phyloP scores from a whole-genome alignment of 1,139 yeast genomes.

The Hansenula lynferdii region DNA sequence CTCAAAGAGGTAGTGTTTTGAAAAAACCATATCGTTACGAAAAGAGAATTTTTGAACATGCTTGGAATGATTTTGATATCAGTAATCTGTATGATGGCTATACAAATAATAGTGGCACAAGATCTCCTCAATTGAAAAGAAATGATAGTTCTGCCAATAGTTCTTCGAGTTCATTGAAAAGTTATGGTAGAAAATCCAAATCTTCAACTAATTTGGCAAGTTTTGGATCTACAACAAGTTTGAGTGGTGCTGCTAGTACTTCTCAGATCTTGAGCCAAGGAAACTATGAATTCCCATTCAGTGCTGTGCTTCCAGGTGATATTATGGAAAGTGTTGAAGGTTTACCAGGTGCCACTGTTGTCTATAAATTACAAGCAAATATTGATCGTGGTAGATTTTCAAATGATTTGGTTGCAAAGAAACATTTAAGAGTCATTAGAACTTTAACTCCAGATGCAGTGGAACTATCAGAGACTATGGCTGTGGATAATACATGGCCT shows the following conservation, averaged over 20 bases:
- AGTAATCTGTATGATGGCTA: slow-evolving; percentile 26
- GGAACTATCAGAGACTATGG: slow-evolving; percentile 86
- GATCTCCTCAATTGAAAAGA: slow-evolving; percentile 6
- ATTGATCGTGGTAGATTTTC: slow-evolving; percentile 82
- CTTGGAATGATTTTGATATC: slow-evolving; percentile 65
- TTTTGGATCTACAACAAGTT: slow-evolving; percentile 25
- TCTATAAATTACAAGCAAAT: slow-evolving; percentile 72
- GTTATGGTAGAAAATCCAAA: slow-evolving; percentile 19
- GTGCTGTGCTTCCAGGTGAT: slow-evolving; percentile 78
- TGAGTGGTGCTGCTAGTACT: slow-evolving; percentile 16
- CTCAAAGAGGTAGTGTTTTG: slow-evolving; percentile 38
- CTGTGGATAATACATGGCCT: slow-evolving; percentile 97
- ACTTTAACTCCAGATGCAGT: slow-evolving; percentile 85
- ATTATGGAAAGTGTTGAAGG: slow-evolving; percentile 91
- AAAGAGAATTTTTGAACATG: slow-evolving; percentile 64
- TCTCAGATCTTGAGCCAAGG: slow-evolving; percentile 53
- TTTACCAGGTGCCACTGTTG: slow-evolving; percentile 76
- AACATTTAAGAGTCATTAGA: slow-evolving; percentile 78
- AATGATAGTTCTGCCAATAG: slow-evolving; percentile 13
- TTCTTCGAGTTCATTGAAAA: slow-evolving; percentile 20
- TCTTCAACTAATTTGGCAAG: slow-evolving; percentile 24
- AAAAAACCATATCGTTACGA: slow-evolving; percentile 56
- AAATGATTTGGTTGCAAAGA: slow-evolving; percentile 58
- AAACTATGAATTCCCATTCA: slow-evolving; percentile 88
- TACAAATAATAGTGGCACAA: slow-evolving; percentile 4